Evolutionary conservation across 306 rosid genomes (phyloP).

Genomic region (Boehmeria nivea): DNA sequence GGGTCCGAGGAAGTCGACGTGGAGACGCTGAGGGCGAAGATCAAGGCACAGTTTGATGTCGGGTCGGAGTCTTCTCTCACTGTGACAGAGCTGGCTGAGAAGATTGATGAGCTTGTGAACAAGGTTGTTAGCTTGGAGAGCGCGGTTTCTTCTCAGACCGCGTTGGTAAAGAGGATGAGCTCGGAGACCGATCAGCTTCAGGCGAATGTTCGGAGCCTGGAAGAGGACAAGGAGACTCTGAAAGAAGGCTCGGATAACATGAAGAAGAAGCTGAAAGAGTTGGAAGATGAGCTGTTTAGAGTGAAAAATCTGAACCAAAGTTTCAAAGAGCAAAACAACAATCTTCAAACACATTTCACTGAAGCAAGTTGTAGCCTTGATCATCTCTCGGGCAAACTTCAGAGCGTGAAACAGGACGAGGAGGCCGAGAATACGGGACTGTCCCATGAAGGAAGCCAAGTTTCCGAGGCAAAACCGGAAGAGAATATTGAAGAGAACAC

Average conservation of each 20-base stretch:
- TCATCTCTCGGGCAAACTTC: slow-evolving; percentile 49
- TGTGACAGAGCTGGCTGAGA: slow-evolving; percentile 64
- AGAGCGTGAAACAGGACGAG: slow-evolving; percentile 39
- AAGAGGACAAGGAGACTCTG: slow-evolving; percentile 62
- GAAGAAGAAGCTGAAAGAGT: slow-evolving; percentile 44
- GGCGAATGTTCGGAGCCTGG: slow-evolving; percentile 39
- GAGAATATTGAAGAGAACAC: slow-evolving; percentile 16
- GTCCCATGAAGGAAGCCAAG: slow-evolving; percentile 17
- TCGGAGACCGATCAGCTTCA: slow-evolving; percentile 70
- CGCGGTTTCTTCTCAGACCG: slow-evolving; percentile 52
- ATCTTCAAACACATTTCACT: slow-evolving; percentile 39
- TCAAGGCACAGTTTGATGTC: slow-evolving; percentile 33
- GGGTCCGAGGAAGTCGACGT: slow-evolving; percentile 32
- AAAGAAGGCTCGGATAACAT: slow-evolving; percentile 42
- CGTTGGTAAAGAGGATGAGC: slow-evolving; percentile 45
- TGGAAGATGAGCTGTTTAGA: slow-evolving; percentile 58
- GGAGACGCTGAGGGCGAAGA: slow-evolving; percentile 17
- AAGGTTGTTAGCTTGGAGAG: slow-evolving; percentile 64
- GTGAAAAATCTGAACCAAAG: slow-evolving; percentile 37
- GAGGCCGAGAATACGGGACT: slow-evolving; percentile 33
- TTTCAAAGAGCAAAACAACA: slow-evolving; percentile 31
- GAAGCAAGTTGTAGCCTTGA: slow-evolving; percentile 54
- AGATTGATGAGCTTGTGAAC: slow-evolving; percentile 69
- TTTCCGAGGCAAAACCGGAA: slow-evolving; percentile 26
- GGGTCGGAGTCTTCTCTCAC: slow-evolving; percentile 38